phyloP scores from a whole-genome alignment of 257 asterid genomes.

The Lycium ferocissimum region DNA sequence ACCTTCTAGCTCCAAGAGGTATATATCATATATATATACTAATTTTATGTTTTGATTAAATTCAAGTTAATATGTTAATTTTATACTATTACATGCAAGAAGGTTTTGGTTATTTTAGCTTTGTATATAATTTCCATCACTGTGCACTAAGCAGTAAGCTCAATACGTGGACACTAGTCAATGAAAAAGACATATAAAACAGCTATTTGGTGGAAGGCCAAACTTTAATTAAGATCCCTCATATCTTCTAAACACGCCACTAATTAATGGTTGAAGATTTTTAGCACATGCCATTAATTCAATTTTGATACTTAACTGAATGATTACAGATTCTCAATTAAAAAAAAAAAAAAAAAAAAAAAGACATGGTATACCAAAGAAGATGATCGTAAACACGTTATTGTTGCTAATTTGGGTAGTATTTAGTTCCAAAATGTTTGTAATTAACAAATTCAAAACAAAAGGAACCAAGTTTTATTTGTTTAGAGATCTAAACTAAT shows the following conservation, averaged over 20 bases:
- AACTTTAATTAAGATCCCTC: not conserved
- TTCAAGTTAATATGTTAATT: too few relatives aligned
- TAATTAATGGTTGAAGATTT: not conserved
- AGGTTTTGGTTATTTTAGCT: not conserved
- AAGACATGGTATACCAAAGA: too few relatives aligned
- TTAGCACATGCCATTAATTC: not conserved
- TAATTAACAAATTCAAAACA: not conserved
- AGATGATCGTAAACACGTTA: not conserved
- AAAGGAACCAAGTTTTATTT: not conserved
- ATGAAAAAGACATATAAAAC: not conserved
- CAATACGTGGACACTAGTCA: not conserved
- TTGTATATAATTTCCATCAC: not conserved
- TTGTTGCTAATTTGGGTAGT: too few relatives aligned
- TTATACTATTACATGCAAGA: not conserved
- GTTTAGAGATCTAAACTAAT: not conserved
- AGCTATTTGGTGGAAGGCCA: not conserved
- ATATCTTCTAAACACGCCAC: not conserved
- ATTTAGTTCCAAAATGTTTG: too few relatives aligned
- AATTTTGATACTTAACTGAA: not conserved
- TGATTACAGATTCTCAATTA: not conserved
- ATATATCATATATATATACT: too few relatives aligned
- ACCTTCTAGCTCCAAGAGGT: too few relatives aligned
- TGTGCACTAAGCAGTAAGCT: too few relatives aligned
- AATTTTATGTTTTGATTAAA: too few relatives aligned
- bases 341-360: too few relatives aligned